A percentile compares a stretch with the other conserved stretches of the same genome.
Conservation (phyloP, 129 eudicot species). For the sunflower (Helianthus annuus) region HanXRQr2.0-SUNRISE NC_035441.2:173718307-173718806, state of each 20-base stretch:
- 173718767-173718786: not conserved
- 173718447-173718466: slow-evolving; percentile 25
- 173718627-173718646: not conserved
- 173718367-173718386: slow-evolving; percentile 30
- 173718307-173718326: slow-evolving; percentile 46
- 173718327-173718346: slow-evolving; percentile 36
- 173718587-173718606: slow-evolving; percentile 14
- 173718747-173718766: not conserved
- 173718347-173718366: slow-evolving; percentile 36
- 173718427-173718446: slow-evolving; percentile 29
- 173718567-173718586: slow-evolving; percentile 36
- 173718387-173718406: slow-evolving; percentile 33
- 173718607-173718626: slow-evolving; percentile 1
- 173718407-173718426: slow-evolving; percentile 22
- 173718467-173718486: slow-evolving; percentile 17
- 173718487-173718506: slow-evolving; percentile 37
- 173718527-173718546: slow-evolving; percentile 38
- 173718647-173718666: not conserved
- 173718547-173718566: slow-evolving; percentile 31
- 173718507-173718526: slow-evolving; percentile 32
- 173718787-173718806: not conserved
- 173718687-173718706: not conserved
- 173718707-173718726: not conserved
- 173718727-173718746: not conserved
- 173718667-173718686: not conserved